phyloP scores from a whole-genome alignment of 352 stramenopile genomes.

The Detonula confervacea region DNA sequence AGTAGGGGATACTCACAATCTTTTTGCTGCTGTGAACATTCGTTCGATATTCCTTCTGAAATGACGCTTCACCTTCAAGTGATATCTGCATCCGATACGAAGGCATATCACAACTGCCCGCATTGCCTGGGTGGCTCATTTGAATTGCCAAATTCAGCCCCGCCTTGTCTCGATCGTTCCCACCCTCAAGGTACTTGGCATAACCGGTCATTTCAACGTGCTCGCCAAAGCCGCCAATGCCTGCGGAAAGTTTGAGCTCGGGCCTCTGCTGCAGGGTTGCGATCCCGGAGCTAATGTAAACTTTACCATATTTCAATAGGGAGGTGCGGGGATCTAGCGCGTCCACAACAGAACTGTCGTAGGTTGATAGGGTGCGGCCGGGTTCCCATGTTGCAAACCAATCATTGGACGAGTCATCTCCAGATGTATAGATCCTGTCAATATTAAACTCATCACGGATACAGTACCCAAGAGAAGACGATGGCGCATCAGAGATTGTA shows the following conservation, averaged over 20 bases:
- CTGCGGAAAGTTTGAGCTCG: not conserved
- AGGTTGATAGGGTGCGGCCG: not conserved
- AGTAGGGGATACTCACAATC: not conserved
- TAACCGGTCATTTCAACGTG: slow-evolving; percentile 4
- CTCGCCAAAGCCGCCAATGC: not conserved
- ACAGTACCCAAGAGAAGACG: not conserved
- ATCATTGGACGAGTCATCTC: not conserved
- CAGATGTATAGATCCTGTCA: slow-evolving; percentile 3
- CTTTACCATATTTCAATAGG: not conserved
- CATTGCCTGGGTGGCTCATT: not conserved
- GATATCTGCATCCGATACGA: slow-evolving; percentile 7
- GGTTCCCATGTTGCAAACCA: not conserved
- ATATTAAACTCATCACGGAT: slow-evolving; percentile 1
- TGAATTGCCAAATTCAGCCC: slow-evolving; percentile 5
- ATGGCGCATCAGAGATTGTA: not conserved
- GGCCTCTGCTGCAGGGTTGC: not conserved
- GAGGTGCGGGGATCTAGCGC: not conserved
- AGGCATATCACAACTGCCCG: not conserved
- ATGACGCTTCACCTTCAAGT: slow-evolving; percentile 2
- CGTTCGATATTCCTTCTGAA: slow-evolving; percentile 14
- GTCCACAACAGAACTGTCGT: not conserved
- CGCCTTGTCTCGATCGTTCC: not conserved
- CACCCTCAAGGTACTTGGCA: not conserved
- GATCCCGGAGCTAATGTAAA: not conserved
- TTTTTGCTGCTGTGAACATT: slow-evolving; percentile 9